Percentiles rank a stretch among this genome's conserved stretches.
phyloP scores from a whole-genome alignment of 257 asterid species.

The Salvia rosmarinus region DNA sequence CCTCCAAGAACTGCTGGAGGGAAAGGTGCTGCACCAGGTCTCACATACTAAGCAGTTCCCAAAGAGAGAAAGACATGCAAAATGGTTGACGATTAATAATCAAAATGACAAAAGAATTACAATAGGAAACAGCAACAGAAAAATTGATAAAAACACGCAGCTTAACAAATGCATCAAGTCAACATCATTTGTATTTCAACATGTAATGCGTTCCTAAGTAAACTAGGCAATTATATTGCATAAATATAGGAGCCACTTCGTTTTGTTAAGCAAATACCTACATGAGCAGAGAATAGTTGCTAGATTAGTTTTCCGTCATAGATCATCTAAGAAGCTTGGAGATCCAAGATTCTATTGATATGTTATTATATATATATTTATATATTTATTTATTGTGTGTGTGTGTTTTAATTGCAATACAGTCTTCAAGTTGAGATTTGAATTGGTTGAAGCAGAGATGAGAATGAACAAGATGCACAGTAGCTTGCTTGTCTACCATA shows the following conservation, averaged over 20 bases:
- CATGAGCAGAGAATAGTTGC: slow-evolving; percentile 12
- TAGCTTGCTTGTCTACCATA: neutral
- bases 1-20: slow-evolving; percentile 60
- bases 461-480: slow-evolving; percentile 3
- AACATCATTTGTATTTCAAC: slow-evolving; percentile 12
- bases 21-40: slow-evolving; percentile 91
- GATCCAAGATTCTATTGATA: neutral
- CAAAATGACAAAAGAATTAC: slow-evolving; percentile 21
- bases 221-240: slow-evolving; percentile 15
- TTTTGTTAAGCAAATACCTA: slow-evolving; percentile 3
- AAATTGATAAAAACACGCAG: neutral
- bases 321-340: no score
- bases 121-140: neutral
- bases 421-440: slow-evolving; percentile 13
- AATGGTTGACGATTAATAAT: slow-evolving; percentile 11
- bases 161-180: slow-evolving; percentile 10
- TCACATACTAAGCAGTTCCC: slow-evolving; percentile 75
- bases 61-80: slow-evolving; percentile 28
- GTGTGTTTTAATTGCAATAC: neutral
- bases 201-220: slow-evolving; percentile 29
- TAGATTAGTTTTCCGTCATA: neutral
- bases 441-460: neutral
- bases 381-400: no score
- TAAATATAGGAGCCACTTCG: neutral
- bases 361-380: neutral